phyloP scores from a whole-genome alignment of 2,329 filamentous ascomycete species.

The Apiospora phragmitis region DNA sequence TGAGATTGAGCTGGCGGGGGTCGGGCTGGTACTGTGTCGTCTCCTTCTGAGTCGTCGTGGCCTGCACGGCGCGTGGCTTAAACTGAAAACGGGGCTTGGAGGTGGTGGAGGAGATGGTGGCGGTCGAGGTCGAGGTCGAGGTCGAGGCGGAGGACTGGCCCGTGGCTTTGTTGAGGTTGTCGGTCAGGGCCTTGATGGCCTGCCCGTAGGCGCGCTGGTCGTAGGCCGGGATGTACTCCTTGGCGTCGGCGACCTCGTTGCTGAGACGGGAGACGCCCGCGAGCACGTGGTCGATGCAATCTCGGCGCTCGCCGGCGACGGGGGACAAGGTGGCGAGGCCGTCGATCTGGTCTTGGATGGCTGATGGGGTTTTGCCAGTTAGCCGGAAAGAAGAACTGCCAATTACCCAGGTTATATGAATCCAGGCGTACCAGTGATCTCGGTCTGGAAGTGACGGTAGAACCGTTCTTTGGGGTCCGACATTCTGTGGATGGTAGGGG shows the following conservation, averaged over 20 bases:
- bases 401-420: too few relatives aligned
- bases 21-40: neutral
- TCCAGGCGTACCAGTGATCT: constrained; percentile 63
- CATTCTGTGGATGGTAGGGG: constrained; percentile 29
- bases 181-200: constrained; percentile 78
- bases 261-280: constrained; percentile 79
- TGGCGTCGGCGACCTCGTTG: constrained; percentile 81
- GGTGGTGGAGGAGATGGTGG: constrained; percentile 76
- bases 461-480: constrained; percentile 72
- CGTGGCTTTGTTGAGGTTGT: constrained; percentile 72
- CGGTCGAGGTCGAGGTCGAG: constrained; percentile 78
- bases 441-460: constrained; percentile 79
- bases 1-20: neutral
- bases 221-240: constrained; percentile 80
- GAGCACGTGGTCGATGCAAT: constrained; percentile 79
- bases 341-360: constrained; percentile 74
- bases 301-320: constrained; percentile 72
- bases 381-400: neutral
- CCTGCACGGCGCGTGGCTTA: neutral
- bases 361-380: constrained; percentile 45
- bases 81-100: constrained; percentile 34
- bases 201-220: constrained; percentile 85
- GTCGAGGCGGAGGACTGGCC: constrained; percentile 69
- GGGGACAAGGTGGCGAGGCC: constrained; percentile 63
- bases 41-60: constrained; percentile 20